Evolutionary conservation across 2,329 filamentous ascomycete genomes (phyloP), one percentile per base, ranked within the genome.

Genomic region (Trichoderma breve): DNA sequence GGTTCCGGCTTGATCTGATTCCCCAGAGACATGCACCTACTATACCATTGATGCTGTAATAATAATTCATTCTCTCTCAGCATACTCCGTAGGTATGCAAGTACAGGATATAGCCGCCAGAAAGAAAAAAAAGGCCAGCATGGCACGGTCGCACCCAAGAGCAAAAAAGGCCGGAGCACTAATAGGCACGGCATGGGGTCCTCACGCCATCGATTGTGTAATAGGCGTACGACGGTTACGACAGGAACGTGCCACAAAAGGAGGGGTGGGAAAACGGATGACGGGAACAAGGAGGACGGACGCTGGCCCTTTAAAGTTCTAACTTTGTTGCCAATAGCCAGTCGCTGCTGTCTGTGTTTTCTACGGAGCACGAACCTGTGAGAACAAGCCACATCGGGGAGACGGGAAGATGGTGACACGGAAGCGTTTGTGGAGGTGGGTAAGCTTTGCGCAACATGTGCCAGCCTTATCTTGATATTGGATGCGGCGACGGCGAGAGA

Each of bases 181-280:
- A 28, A 36, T 60, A 65, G 53, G 51, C 69, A 71, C 60, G 60
- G 61, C 69, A 58, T 68, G 67, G 67, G 39, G 47, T 26, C 71
- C 71, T 72, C 71, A 72, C 71, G 71, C 64, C 71, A 72, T 72
- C 64, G 71, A 69, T 68, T 62, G 71, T 72, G 64, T 72, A 72
- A 72, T 68, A 69, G 71, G 64, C 64, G 71, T 63, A 72, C 58
- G 57, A 69, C 62, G 43, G 71, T 72, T 53, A 71, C 71, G 63
- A 69, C 64, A 72, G 55, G 55, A 71, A 68, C 70, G 70, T 62
- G 55, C 62, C 70, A 72, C 70, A 68, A 68, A 60, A 28, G 61
- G 51, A 39, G 61, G 61, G 60, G 61, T 47, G 60, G 60, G 69
- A 18, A 71, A 65, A 34, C 58, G 58, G 61, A 64, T 26, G 47